Conservation (phyloP, 805 yeast genomes). For the Saccharomycopsis guyanensis region DNA sequence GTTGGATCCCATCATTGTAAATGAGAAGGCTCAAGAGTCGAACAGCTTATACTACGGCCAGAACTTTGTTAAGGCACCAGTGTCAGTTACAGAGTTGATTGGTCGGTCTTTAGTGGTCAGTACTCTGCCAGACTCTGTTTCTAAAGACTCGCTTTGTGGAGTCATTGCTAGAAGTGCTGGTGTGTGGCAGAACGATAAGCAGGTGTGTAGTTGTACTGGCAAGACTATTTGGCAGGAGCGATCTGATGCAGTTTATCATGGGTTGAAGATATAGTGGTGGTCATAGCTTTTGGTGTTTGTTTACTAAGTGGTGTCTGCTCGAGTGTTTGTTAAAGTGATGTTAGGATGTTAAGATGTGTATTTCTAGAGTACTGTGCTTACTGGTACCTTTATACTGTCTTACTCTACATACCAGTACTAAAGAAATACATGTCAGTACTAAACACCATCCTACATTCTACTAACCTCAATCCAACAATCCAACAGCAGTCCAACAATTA, state of each 20-base stretch:
- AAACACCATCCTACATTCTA: too few species aligned
- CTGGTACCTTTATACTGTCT: too few species aligned
- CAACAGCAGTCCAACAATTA: too few species aligned
- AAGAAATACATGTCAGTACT: too few species aligned
- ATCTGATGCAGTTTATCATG: slow-evolving; percentile 59
- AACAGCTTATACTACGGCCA: slow-evolving; percentile 12
- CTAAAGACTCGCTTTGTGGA: slow-evolving; percentile 53
- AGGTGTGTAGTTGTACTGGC: slow-evolving; percentile 91
- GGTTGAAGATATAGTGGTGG: slow-evolving; percentile 30
- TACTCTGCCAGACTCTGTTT: slow-evolving; percentile 20
- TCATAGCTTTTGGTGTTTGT: background rate
- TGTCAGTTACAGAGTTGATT: slow-evolving; percentile 52
- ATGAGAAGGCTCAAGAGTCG: slow-evolving; percentile 18
- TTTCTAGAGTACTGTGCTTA: too few species aligned
- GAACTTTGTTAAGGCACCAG: slow-evolving; percentile 20
- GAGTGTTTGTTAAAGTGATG: too few species aligned
- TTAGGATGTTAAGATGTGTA: too few species aligned
- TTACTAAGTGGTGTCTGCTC: too few species aligned
- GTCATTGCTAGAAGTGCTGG: slow-evolving; percentile 96
- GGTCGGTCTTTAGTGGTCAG: slow-evolving; percentile 49
- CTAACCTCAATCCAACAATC: too few species aligned
- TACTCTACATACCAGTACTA: too few species aligned
- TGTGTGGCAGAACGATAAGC: slow-evolving; percentile 91
- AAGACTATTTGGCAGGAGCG: slow-evolving; percentile 96
- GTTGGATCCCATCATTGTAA: slow-evolving; percentile 31